phyloP scores from a whole-genome alignment of 306 rosid species.

The Vicia faba region DNA sequence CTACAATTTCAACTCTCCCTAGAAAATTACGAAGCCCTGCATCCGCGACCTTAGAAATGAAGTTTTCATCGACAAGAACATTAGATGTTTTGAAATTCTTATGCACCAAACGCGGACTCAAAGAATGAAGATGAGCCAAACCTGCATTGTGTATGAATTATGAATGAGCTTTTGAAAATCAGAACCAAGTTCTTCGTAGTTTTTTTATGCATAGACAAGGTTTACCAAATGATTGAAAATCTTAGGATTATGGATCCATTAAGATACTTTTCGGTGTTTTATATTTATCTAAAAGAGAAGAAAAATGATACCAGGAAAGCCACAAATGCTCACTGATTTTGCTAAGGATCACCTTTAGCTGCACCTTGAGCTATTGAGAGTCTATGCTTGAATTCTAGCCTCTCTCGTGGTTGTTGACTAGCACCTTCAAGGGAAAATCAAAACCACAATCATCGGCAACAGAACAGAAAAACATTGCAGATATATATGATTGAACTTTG shows the following conservation, averaged over 20 bases:
- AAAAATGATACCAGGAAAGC: constrained; percentile 94
- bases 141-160: constrained; percentile 50
- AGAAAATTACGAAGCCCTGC: constrained; percentile 67
- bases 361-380: constrained; percentile 92
- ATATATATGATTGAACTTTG: neutral
- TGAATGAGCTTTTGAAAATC: constrained; percentile 40
- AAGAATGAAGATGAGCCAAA: constrained; percentile 79
- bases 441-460: constrained; percentile 21
- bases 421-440: constrained; percentile 52
- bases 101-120: constrained; percentile 80
- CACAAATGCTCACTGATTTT: constrained; percentile 99
- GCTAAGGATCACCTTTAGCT: constrained; percentile 99
- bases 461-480: neutral
- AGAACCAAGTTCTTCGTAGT: constrained; percentile 35
- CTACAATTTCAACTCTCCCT: constrained; percentile 64
- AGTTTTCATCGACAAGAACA: constrained; percentile 85
- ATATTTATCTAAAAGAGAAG: constrained; percentile 61
- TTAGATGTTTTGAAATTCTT: constrained; percentile 86
- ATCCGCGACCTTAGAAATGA: constrained; percentile 89
- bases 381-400: constrained; percentile 88
- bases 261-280: constrained; percentile 44
- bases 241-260: constrained; percentile 50
- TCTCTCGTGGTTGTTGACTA: constrained; percentile 59
- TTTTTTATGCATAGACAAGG: constrained; percentile 28
- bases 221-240: constrained; percentile 38